Base-by-base conservation (phyloP, 495 filamentous ascomycete genomes). In the Hyphodiscus hymeniophilus region DNA sequence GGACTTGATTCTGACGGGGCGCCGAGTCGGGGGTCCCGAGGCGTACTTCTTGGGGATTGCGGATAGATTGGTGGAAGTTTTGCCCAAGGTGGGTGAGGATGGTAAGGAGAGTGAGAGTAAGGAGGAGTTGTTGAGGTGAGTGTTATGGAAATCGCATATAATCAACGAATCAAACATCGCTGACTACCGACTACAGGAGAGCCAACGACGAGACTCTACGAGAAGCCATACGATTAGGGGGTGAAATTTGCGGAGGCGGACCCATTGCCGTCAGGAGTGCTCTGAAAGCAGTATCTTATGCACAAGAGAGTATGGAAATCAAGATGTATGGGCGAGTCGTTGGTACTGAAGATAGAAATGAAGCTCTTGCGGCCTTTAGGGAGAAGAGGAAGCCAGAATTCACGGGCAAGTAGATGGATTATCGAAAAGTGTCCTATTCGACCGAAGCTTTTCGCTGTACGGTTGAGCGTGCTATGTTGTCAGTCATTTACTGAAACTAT, bases 351-450 rank as follows among this genome's bases (percentile, higher is more conserved):
- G 91, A 97, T 72, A 74, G 89, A 47, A 67, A 82, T 59, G 91
- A 95, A 74, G 91, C 89, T 53, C 67, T 97, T 60, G 70, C 60
- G 52, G 91, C 91, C 26, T 97, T 97, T 71, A 71, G 69, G 51
- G 89, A 95, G 75, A 95, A 94, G 80, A 78, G 91, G 62, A 89
- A 77, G 71, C 89, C 90, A 20, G 74, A 78, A 18, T 95, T 94
- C 58, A 83, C 73, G 57, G 90, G 90, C 12, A 61, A 68, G 55
- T 78, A 31, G 50, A 20, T 3, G 13, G 26, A 45, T 11, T 6
- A 33, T 16, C 12, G 7, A 17, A 34, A 15, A 34, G 13, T n/a
- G 6, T 36, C 5, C 4, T 15, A 18, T 36, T 15, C n/a, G n/a
- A n/a, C n/a, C n/a, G n/a, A n/a, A n/a, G n/a, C n/a, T n/a, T n/a